Base-by-base conservation (phyloP, 257 asterid species). In the Anisodus acutangulus region DNA sequence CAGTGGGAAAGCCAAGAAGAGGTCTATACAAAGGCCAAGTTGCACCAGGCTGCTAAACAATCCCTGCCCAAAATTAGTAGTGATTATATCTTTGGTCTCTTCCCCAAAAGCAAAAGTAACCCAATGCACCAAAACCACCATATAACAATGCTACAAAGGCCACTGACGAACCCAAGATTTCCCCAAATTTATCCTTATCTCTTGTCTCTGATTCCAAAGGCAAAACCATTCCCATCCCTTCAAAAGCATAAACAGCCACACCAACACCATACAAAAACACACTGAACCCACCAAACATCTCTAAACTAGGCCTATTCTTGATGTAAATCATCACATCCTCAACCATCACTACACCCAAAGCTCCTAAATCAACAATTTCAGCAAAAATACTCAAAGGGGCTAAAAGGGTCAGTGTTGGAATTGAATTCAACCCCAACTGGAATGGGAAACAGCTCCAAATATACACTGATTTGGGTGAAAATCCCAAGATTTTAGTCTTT, bases 351-450 rank as follows among this genome's bases (percentile, higher is more conserved):
- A 82, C 71, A 43, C 88, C 85, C 62, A 85, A 80, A 22, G 88
- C 88, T 71, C 88, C 88, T 45, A 85, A 39, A 19, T 82, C 85
- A 39, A 85, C 80, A 47, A 72, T 60, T 72, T 85, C 85, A 74
- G 88, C 88, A 63, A 85, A 85, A 37, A 85, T 85, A 69, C 85
- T 85, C 85, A 85, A 70, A 80, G 85, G 87, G 68, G 85, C 85
- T 53, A 85, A 85, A 85, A 45, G 83, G 82, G 88, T 82, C 9
- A 82, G 45, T 26, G 88, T 85, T 2, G 83, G 71, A 47, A 85
- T 53, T 60, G 85, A 62, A 82, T 85, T 85, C 85, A 85, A 54
- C 79, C 88, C 85, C 79, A 85, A 55, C 45, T 85, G 85, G n/a
- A 85, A 85, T 0, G 87, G 85, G 8, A 80, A 69, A 85, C 87